Conservation (phyloP, 164 flowering plant genomes). For the Chloranthus sessilifolius region DNA sequence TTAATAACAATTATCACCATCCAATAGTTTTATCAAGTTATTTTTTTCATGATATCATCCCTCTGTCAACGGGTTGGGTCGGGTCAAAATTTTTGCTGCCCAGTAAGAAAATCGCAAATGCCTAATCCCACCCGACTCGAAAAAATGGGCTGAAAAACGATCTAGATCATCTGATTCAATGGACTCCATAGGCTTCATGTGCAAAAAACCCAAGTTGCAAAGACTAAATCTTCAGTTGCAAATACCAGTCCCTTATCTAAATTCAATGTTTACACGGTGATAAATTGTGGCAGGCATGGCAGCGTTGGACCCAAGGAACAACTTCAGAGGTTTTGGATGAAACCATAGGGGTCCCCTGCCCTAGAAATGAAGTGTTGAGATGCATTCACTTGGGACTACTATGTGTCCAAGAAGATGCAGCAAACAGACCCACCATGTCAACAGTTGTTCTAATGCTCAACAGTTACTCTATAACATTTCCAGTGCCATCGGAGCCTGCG, state of each 20-base stretch:
- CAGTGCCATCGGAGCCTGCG: constrained; percentile 19
- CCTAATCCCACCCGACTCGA: not conserved
- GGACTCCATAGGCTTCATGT: not conserved
- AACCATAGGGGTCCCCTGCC: constrained; percentile 1
- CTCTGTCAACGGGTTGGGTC: not conserved
- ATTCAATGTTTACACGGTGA: not conserved
- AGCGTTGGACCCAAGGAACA: constrained; percentile 14
- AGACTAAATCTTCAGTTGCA: too few relatives aligned
- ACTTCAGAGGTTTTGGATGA: constrained; percentile 14
- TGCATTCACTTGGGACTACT: constrained; percentile 28
- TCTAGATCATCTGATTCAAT: too few relatives aligned
- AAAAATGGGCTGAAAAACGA: not conserved
- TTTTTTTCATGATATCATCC: not conserved
- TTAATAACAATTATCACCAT: not conserved
- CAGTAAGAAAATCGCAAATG: too few relatives aligned
- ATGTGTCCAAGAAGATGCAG: constrained; percentile 25
- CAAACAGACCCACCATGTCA: constrained; percentile 24
- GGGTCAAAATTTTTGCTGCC: too few relatives aligned
- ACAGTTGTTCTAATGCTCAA: constrained; percentile 20
- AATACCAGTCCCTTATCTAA: not conserved
- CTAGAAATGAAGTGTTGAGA: constrained; percentile 15
- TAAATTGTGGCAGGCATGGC: constrained; percentile 18
- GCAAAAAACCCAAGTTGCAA: not conserved
- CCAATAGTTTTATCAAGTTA: not conserved
- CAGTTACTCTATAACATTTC: constrained; percentile 11